Percentiles rank a stretch among this genome's conserved stretches.
Conservation (phyloP, 2,329 filamentous ascomycete genomes). For the Colletotrichum noveboracense region DNA sequence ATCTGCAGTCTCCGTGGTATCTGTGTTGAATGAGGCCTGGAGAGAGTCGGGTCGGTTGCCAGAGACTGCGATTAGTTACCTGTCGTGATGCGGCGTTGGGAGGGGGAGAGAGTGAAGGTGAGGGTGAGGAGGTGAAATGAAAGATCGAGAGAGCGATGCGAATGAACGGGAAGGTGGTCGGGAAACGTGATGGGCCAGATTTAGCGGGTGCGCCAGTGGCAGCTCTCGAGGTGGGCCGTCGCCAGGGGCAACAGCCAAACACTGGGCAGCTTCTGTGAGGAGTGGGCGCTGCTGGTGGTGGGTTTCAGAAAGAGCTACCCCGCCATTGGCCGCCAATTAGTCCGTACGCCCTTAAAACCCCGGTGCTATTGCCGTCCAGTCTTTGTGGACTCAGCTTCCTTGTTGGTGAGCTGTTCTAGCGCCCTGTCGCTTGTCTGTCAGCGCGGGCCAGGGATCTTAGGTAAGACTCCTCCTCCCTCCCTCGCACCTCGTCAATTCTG, state of each 20-base stretch:
- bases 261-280: neutral
- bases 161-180: neutral
- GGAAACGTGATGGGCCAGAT: neutral
- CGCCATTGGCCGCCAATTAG: conserved; percentile 4
- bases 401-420: neutral
- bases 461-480: neutral
- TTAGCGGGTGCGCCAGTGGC: neutral
- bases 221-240: conserved; percentile 5
- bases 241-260: conserved; percentile 11
- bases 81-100: neutral
- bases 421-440: conserved; percentile 2
- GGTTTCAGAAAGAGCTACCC: conserved; percentile 17
- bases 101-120: neutral
- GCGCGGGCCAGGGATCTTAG: neutral
- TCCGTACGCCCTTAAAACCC: neutral
- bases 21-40: neutral
- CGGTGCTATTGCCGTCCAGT: neutral
- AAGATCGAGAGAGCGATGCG: neutral
- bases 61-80: conserved; percentile 12
- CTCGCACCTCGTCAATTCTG: neutral
- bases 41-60: conserved; percentile 5
- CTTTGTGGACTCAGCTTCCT: neutral
- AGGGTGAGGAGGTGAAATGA: neutral
- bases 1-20: conserved; percentile 15
- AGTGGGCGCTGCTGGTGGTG: neutral